Base-by-base conservation (phyloP, 176 grass and related monocot genomes). In the Pharus latifolius region DNA sequence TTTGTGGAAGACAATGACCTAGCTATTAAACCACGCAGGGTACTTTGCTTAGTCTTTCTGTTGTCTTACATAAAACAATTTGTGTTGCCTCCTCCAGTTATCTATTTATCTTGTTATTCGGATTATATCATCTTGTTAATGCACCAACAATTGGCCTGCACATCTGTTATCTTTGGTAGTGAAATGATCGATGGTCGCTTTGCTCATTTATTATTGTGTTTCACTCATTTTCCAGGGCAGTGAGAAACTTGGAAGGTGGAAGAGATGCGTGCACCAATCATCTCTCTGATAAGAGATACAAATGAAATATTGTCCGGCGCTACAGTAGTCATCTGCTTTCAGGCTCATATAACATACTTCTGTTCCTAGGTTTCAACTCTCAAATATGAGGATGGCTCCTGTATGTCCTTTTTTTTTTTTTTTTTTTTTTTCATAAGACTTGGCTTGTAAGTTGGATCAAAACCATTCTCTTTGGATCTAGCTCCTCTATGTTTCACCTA, bases 191-290 rank as follows among this genome's bases (percentile, higher is more conserved):
- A 41, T 50, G 32, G 11, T 31, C 38, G 7, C 50, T 26, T 53
- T 15, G 24, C 55, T 80, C 5, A 40, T 49, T 63, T 18, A 30
- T 28, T 60, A n/a, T 48, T 24, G 60, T 68, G 47, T 56, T 76
- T 53, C n/a, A 34, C 6, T 51, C 30, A 6, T 16, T 67, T 60
- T 74, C 11, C 69, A 94, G 91, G 86, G 91, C 11, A 51, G 50
- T 1, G 86, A 94, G 60, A 94, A 86, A 74, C 72, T 94, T 48
- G 91, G 76, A 45, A 78, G 83, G 73, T 94, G 86, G 91, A 94
- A 84, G 55, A 89, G 75, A 72, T 54, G 20, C 44, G 24, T 2
- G 18, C 48, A 18, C 2, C 72, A 30, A 67, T 84, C 91, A 67
- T 77, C 75, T 61, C 43, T 87, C 6, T 84, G 71, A 93, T 26